Conservation (phyloP, 768 basidiomycete species). For the Collybiopsis luxurians region DNA sequence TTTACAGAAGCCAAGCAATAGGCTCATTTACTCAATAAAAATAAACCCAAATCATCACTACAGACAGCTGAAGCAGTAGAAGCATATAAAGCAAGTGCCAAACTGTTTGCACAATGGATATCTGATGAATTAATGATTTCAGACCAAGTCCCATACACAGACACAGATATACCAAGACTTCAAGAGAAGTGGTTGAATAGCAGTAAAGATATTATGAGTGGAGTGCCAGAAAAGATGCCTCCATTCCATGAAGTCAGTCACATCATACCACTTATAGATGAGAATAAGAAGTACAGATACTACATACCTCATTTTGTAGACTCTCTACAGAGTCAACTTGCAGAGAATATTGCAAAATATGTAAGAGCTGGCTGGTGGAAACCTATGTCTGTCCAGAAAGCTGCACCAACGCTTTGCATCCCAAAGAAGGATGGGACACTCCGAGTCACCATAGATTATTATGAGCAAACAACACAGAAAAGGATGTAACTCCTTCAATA, state of each 20-base stretch:
- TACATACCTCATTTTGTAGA: conserved; percentile 24
- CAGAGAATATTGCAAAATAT: conserved; percentile 6
- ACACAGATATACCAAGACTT: conserved; percentile 1
- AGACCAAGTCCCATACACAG: neutral
- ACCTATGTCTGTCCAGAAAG: conserved; percentile 10
- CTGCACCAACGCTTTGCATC: conserved; percentile 22
- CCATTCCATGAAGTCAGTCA: too few species aligned
- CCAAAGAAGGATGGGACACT: conserved; percentile 22
- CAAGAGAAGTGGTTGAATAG: too few species aligned
- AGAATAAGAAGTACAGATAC: conserved; percentile 16
- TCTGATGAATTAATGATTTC: neutral
- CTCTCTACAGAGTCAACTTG: conserved; percentile 12
- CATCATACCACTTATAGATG: too few species aligned
- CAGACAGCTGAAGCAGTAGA: neutral
- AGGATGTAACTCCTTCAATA: conserved; percentile 16
- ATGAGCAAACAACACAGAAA: conserved; percentile 25
- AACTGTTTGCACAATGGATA: neutral
- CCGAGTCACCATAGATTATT: conserved; percentile 12
- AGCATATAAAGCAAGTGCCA: neutral
- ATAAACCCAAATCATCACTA: neutral
- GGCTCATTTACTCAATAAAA: too few species aligned
- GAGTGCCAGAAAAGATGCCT: too few species aligned
- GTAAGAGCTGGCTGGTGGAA: conserved; percentile 11
- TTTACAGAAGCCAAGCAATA: too few species aligned
- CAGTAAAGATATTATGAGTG: too few species aligned